Evolutionary conservation across 345 rosid genomes (phyloP).

Genomic region (Acer saccharum): DNA sequence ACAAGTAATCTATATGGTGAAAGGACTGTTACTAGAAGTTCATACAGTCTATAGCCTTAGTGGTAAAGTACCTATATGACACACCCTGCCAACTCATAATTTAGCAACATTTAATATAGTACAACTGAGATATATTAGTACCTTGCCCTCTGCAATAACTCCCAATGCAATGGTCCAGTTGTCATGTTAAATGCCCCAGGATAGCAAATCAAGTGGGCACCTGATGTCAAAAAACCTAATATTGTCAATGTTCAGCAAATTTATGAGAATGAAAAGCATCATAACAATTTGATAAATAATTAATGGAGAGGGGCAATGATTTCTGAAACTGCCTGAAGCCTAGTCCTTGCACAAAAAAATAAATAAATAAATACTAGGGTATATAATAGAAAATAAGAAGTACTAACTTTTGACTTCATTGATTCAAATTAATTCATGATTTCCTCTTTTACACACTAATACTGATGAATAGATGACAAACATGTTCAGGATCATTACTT

Average conservation of each 20-base stretch:
- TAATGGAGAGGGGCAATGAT: background rate
- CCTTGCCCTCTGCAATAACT: conserved; percentile 92
- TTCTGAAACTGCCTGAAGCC: background rate
- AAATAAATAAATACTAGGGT: background rate
- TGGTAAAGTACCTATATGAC: background rate
- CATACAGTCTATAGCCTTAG: background rate
- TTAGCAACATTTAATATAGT: background rate
- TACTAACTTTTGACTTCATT: background rate
- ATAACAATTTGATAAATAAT: background rate
- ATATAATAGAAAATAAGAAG: background rate
- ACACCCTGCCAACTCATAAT: background rate
- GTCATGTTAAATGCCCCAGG: conserved; percentile 99
- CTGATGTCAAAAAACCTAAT: conserved; percentile 37
- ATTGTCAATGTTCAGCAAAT: conserved; percentile 12
- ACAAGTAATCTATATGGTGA: background rate
- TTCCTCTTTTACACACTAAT: background rate
- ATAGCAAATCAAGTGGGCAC: conserved; percentile 94
- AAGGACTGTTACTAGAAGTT: background rate
- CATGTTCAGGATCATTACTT: background rate
- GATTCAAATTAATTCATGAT: background rate
- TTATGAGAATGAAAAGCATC: background rate
- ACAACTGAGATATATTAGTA: conserved; percentile 24
- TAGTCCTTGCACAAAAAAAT: too few relatives aligned
- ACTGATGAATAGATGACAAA: conserved; percentile 1
- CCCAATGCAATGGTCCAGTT: conserved; percentile 96